Base-by-base conservation (phyloP, 495 filamentous ascomycete genomes). In the Aspergillus sclerotioniger region DNA sequence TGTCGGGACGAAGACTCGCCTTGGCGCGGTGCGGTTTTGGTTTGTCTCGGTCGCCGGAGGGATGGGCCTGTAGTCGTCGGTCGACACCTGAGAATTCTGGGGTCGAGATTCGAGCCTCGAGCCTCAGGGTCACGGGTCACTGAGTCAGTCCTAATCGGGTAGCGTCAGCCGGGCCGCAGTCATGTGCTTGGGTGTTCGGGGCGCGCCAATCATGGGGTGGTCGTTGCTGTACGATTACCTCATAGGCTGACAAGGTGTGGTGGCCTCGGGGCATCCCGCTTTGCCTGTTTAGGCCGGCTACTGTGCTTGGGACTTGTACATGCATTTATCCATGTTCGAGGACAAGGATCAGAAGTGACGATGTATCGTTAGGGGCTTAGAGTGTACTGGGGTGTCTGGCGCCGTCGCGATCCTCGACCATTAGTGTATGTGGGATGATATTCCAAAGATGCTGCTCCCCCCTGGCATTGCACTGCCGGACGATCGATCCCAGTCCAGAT, bases 21-120 rank as follows among this genome's bases (percentile, higher is more conserved):
- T 64, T 46, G 46, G 44, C 44, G 43, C 44, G 43, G 53, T 68
- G 68, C 71, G 59, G 39, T 52, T 28, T 17, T 65, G 69, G 71
- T 60, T 12, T 54, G 10, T 58, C 13, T n/a, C 37, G 59, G 2
- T 43, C 2, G 25, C 65, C 61, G 65, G 61, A 66, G 44, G 2
- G 13, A 25, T n/a, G n/a, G n/a, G n/a, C n/a, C n/a, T n/a, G n/a
- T n/a, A n/a, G n/a, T n/a, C n/a, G n/a, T n/a, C n/a, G n/a, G n/a
- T 49, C 28, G 46, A n/a, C 20, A 29, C 46, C 17, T 50, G 47
- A 50, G 17, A 41, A 41, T 41, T 41, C 37, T 13, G 37, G 37
- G 37, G 37, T 31, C 6, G 13, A n/a, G 6, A 25, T 8, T 29
- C 46, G 15, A 49, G 46, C 46, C 46, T 25, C 46, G 13, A 10